phyloP scores from a whole-genome alignment of 129 eudicot species.

The Tagetes patula region DNA sequence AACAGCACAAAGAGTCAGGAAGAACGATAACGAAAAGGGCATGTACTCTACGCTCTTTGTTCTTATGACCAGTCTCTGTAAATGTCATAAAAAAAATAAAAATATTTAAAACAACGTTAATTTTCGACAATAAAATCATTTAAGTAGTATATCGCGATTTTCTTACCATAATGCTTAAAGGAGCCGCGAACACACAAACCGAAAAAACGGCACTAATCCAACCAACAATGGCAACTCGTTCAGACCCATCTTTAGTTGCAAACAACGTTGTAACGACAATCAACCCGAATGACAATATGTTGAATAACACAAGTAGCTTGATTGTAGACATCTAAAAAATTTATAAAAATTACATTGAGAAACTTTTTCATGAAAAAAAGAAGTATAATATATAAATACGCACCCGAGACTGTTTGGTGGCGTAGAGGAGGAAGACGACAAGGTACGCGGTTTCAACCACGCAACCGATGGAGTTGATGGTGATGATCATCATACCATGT shows the following conservation, averaged over 20 bases:
- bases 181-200: constrained; percentile 73
- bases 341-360: not conserved
- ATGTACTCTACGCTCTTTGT: constrained; percentile 77
- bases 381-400: not conserved
- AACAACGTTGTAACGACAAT: constrained; percentile 38
- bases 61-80: constrained; percentile 68
- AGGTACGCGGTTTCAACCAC: constrained; percentile 43
- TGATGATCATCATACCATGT: constrained; percentile 44
- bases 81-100: not conserved
- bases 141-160: not conserved
- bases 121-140: no score
- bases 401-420: constrained; percentile 61
- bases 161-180: constrained; percentile 77
- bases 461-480: constrained; percentile 55
- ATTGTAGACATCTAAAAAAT: constrained; percentile 44
- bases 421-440: constrained; percentile 47
- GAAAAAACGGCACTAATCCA: constrained; percentile 83
- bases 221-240: constrained; percentile 52
- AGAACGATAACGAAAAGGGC: constrained; percentile 68
- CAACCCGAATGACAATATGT: constrained; percentile 38
- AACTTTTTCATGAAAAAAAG: not conserved
- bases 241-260: constrained; percentile 1
- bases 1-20: constrained; percentile 66
- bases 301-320: constrained; percentile 48
- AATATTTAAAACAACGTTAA: not conserved